Percentiles rank a stretch among this genome's conserved stretches.
Conservation (phyloP, 1,139 yeast species). For the Kurtzmaniella quercitrusa region DNA sequence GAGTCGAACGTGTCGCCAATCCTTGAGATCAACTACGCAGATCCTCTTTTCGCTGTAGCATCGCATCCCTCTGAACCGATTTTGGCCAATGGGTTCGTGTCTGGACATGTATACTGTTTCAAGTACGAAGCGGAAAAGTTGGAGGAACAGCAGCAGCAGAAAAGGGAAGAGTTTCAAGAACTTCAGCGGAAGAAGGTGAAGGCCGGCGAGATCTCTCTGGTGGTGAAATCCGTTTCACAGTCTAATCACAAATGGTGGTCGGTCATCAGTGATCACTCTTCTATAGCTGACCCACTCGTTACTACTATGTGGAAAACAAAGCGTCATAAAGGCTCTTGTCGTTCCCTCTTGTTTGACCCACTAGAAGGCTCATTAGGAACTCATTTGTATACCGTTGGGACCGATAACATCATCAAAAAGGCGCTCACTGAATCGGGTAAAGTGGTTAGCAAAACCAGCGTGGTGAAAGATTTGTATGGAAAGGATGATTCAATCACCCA, state of each 20-base stretch:
- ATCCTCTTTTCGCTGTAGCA: constrained; percentile 73
- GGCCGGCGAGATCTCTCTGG: constrained; percentile 23
- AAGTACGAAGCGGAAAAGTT: constrained; percentile 48
- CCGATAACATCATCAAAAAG: constrained; percentile 74
- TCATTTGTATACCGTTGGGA: constrained; percentile 63
- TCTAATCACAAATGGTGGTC: constrained; percentile 49
- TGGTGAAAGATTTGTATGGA: constrained; percentile 22
- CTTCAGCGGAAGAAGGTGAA: constrained; percentile 24
- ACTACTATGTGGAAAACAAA: constrained; percentile 73
- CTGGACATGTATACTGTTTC: constrained; percentile 66
- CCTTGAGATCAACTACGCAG: constrained; percentile 46
- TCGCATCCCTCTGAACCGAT: constrained; percentile 74
- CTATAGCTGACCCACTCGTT: constrained; percentile 25
- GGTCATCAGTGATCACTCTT: constrained; percentile 33
- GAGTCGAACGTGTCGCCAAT: constrained; percentile 46
- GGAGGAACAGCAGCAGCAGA: constrained; percentile 24
- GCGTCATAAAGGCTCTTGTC: constrained; percentile 85
- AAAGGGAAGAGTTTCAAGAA: constrained; percentile 17
- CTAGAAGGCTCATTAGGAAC: constrained; percentile 46
- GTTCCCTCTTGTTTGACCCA: constrained; percentile 67
- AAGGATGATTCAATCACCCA: constrained; percentile 49
- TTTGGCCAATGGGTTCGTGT: constrained; percentile 67
- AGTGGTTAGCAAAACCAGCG: constrained; percentile 53
- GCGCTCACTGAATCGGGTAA: constrained; percentile 73
- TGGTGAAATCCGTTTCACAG: constrained; percentile 32